phyloP scores from a whole-genome alignment of 495 filamentous ascomycete species.

The Trichoderma gamsii region DNA sequence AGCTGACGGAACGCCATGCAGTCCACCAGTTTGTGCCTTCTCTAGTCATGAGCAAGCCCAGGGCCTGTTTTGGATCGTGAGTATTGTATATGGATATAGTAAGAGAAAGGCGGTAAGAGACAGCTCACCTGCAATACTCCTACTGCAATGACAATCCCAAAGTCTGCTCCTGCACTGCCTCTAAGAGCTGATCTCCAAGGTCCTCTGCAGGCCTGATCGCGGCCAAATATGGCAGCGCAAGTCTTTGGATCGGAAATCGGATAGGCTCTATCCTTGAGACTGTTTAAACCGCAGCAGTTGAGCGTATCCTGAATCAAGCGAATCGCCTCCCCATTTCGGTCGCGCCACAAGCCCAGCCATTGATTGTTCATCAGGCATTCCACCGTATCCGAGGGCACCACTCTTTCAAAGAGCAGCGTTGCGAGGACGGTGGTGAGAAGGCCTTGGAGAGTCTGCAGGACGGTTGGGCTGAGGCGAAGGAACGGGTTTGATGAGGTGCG shows the following conservation, averaged over 20 bases:
- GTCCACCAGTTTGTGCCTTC: conserved; percentile 12
- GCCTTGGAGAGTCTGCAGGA: conserved; percentile 37
- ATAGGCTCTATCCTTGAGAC: conserved; percentile 49
- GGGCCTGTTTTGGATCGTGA: background rate
- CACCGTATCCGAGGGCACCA: conserved; percentile 39
- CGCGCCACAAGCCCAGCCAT: conserved; percentile 48
- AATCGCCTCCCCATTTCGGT: conserved; percentile 46
- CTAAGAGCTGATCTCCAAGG: conserved; percentile 26
- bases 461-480: conserved; percentile 31
- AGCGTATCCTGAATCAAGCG: conserved; percentile 57
- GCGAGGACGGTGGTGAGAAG: conserved; percentile 48
- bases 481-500: conserved; percentile 33
- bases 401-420: conserved; percentile 50
- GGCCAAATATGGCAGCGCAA: conserved; percentile 14
- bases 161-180: conserved; percentile 24
- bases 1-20: background rate
- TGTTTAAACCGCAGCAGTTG: conserved; percentile 58
- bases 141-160: conserved; percentile 23
- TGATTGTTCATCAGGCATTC: conserved; percentile 45
- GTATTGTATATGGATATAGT: background rate
- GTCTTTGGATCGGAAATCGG: conserved; percentile 39
- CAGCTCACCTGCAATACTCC: conserved; percentile 29
- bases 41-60: background rate
- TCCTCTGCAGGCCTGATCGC: conserved; percentile 18
- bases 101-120: background rate